Evolutionary conservation across 1,284 basidiomycete species (phyloP).

Genomic region (Macrocybe sp.): DNA sequence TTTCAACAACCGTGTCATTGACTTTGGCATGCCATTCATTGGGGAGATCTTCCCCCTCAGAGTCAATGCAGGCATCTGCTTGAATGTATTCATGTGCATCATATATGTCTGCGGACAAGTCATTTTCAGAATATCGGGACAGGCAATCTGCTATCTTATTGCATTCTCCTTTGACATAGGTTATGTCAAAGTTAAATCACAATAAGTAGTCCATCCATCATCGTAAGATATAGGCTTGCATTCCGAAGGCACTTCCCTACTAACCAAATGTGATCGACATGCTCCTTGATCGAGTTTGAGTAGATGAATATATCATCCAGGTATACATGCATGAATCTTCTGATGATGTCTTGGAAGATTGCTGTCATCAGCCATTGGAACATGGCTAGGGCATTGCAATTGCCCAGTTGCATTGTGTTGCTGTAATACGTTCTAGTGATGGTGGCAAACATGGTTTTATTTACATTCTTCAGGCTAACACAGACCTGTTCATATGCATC

Average conservation of each 20-base stretch:
- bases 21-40: conserved; percentile 1
- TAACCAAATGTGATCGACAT: conserved; percentile 18
- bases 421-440: conserved; percentile 20
- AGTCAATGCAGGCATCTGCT: conserved; percentile 19
- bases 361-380: conserved; percentile 25
- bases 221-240: conserved; percentile 13
- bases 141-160: conserved; percentile 28
- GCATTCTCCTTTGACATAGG: conserved; percentile 21
- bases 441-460: conserved; percentile 23
- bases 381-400: conserved; percentile 26
- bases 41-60: conserved; percentile 19
- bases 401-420: conserved; percentile 25
- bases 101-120: conserved; percentile 13
- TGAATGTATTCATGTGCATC: conserved; percentile 20
- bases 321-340: conserved; percentile 25
- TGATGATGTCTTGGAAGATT: conserved; percentile 22
- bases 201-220: conserved; percentile 25
- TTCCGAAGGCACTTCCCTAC: too few species aligned
- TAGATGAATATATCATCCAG: conserved; percentile 36
- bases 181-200: conserved; percentile 23
- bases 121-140: conserved; percentile 22
- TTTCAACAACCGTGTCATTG: not conserved
- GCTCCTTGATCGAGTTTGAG: conserved; percentile 23
- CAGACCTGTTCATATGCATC: conserved; percentile 25
- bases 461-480: conserved; percentile 12